A percentile compares a stretch with the other conserved stretches of the same genome.
phyloP scores from a whole-genome alignment of 2,329 filamentous ascomycete genomes.

The Aspergillus piperis region DNA sequence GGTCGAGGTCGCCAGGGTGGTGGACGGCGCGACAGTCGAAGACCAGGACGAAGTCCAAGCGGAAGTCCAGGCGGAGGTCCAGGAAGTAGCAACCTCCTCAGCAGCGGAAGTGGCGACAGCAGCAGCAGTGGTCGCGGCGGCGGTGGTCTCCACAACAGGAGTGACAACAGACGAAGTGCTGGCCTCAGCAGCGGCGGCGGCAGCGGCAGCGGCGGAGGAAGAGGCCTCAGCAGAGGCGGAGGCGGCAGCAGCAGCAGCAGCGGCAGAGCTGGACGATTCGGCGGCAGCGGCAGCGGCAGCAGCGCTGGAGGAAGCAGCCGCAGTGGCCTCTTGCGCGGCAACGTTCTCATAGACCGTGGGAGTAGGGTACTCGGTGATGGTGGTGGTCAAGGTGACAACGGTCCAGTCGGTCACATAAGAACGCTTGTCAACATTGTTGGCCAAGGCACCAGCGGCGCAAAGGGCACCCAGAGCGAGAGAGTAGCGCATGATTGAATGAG shows the following conservation, averaged over 20 bases:
- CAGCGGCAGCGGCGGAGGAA: neutral
- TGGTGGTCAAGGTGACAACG: slow-evolving; percentile 39
- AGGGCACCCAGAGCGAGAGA: slow-evolving; percentile 39
- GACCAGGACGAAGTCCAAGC: slow-evolving; percentile 17
- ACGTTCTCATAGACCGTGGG: slow-evolving; percentile 7
- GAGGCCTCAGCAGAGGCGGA: neutral
- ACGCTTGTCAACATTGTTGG: slow-evolving; percentile 38
- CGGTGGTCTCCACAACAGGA: neutral
- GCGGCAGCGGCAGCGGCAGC: neutral
- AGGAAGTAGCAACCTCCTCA: slow-evolving; percentile 3
- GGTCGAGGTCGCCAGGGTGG: slow-evolving; percentile 19
- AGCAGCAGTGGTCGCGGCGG: neutral
- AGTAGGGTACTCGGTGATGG: slow-evolving; percentile 29
- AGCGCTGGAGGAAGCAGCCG: neutral
- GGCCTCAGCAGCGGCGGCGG: neutral
- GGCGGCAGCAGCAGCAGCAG: neutral
- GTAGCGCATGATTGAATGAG: slow-evolving; percentile 33
- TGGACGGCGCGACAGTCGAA: slow-evolving; percentile 6
- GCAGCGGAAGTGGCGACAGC: neutral
- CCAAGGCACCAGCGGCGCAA: slow-evolving; percentile 38
- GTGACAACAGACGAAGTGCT: neutral
- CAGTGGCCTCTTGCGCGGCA: neutral
- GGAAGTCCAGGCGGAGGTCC: slow-evolving; percentile 16
- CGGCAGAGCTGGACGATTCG: slow-evolving; percentile 2
- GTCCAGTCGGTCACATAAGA: slow-evolving; percentile 37